Base-by-base conservation (phyloP, 2,329 filamentous ascomycete species). In the Pseudocercospora vitis region DNA sequence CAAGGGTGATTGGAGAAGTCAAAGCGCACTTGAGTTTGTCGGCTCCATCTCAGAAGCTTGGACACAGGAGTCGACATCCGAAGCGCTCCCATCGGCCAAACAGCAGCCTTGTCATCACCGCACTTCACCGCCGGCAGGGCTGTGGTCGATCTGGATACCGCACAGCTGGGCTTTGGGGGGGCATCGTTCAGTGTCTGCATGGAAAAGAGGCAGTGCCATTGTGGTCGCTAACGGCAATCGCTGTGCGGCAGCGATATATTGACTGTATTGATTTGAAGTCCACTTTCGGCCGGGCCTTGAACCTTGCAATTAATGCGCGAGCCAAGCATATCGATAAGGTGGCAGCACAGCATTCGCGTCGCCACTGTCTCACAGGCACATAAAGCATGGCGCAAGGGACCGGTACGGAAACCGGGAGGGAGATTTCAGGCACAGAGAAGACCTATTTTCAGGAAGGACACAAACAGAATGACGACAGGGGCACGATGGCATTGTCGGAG, bases 221-320 rank as follows among this genome's bases (percentile, higher is more conserved):
- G 37, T 42, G 12, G 21, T 42, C 11, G 19, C 19, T 42, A 21
- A 42, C 37, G 37, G 37, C 18, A 26, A n/a, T n/a, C n/a, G n/a
- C n/a, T n/a, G n/a, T n/a, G n/a, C n/a, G n/a, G 37, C 37, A 40
- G 18, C 19, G 5, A 40, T 29, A 19, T 40, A 24, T 40, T 40
- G 37, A 19, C 19, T 24, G 37, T 40, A 24, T 42, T 42, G 37
- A 42, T 23, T 42, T 24, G 37, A 23, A 21, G 7, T 26, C 37
- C 37, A 42, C 37, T 42, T 39, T 42, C 37, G 37, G 19, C 24
- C 37, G 37, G 29, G 46, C 31, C 31, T 14, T 48, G 46, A 48
- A 39, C 46, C 46, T 48, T 48, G 46, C 46, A 39, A 48, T 48
- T 48, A 48, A 48, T 48, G 23, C 33, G 35, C 29, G 46, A 24